Base-by-base conservation (phyloP, 345 rosid genomes). In the Turritis glabra region DNA sequence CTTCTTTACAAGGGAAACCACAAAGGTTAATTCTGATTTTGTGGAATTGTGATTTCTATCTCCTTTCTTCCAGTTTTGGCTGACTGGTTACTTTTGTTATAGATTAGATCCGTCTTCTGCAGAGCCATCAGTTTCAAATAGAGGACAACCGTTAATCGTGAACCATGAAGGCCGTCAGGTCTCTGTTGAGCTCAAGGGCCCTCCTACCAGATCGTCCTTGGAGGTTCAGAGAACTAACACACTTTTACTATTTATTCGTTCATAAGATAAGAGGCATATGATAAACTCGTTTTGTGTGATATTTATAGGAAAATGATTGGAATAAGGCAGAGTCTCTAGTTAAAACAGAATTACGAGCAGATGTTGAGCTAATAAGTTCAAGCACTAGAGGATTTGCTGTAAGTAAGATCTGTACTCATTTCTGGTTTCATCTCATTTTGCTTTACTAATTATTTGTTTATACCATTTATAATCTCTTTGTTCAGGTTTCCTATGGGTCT, bases 381-480 rank as follows among this genome's bases (percentile, higher is more conserved):
- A 87, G 93, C 76, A 74, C 85, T 1, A 83, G 86, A 86, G 99
- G 99, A 35, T 95, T 92, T 80, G 87, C 81, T 81, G 99, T 88
- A 80, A 85, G 97, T 79, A 35, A 58, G 50, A 47, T 63, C 43
- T 82, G 46, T 56, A 30, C 73, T 53, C 72, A 15, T 37, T 25
- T 56, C 41, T 27, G 40, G 26, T 46, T 68, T 18, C 32, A 75
- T 68, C 22, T 62, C 63, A 10, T 14, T 65, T 58, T 2, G 29
- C 13, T 60, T 30, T 51, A 5, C 3, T 69, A 10, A 22, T 29
- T 44, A 30, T 53, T 74, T 58, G 63, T 68, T 64, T 2, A n/a
- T n/a, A 41, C 40, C 75, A 11, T 25, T 60, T 53, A 38, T 26
- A n/a, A 47, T 12, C 23, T 30, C 26, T 47, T 51, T 78, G 71